Base-by-base conservation (phyloP, 2,329 filamentous ascomycete species). In the Lasiodiplodia theobromae region DNA sequence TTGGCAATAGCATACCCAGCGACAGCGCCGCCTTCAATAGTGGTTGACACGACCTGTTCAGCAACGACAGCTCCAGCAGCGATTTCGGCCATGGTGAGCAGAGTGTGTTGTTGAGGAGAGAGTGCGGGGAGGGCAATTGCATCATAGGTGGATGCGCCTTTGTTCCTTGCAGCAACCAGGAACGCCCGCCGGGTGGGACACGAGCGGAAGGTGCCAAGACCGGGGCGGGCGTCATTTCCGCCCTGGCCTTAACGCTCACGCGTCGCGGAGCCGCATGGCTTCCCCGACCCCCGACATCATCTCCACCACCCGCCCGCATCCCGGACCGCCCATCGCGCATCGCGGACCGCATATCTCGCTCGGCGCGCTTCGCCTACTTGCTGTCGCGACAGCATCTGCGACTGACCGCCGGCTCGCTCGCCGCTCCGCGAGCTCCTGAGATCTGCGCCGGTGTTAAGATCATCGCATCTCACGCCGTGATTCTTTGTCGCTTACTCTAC, bases 1-100 rank as follows among this genome's bases (percentile, higher is more conserved):
- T 82, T 80, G 0, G 79, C 75, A 4, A 82, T 74, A 51, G 80
- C 76, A 72, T 81, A 80, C n/a, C 79, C 80, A 18, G 77, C 81
- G 23, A 78, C 70, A 31, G 75, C 76, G 28, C 79, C 80, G 25
- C 75, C 78, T 68, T 83, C 76, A 2, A 75, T 71, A 11, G 76
- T 77, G 2, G 79, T 81, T 11, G 79, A 79, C 21, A 82, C 75
- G 57, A 79, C 74, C 58, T 82, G 77, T 69, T 82, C 80, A 44
- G 77, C 81, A 1, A 77, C 78, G 65, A 78, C 77, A 21, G 77
- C 76, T 28, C 74, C 78, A 44, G 77, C 78, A 70, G 78, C 81
- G 64, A 79, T 70, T 76, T 83, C 81, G 52, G 79, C 80, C 79
- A 81, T 81, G 31, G 28, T 52, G 58, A 25, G 21, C 14, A 37